These are phyloP conservation scores for Peronospora destructor DNA, from an alignment of 352 stramenopile species.

Conservation along the genomic window DNA sequence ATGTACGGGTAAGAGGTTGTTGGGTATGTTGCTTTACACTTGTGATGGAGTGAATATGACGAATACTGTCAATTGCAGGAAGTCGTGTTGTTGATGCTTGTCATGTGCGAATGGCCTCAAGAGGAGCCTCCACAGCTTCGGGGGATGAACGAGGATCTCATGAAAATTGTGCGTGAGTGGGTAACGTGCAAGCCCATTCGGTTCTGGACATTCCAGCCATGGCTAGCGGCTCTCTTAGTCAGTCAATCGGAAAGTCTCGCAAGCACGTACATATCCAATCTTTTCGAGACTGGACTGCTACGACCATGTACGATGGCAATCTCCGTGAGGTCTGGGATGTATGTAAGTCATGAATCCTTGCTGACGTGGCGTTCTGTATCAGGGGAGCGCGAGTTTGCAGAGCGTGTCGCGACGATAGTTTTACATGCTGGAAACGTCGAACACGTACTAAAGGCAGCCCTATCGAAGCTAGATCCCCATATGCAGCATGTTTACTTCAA, in stretches of 20 bases:
- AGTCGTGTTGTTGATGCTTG: conserved; percentile 32
- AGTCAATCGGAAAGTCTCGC: conserved; percentile 19
- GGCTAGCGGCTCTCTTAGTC: conserved; percentile 25
- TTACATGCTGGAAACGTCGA: conserved; percentile 20
- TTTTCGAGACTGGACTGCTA: conserved; percentile 33
- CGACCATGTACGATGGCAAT: conserved; percentile 29
- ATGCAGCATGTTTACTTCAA: conserved; percentile 31
- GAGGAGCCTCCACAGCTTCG: conserved; percentile 22
- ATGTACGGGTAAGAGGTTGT: conserved; percentile 17
- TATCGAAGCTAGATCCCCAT: conserved; percentile 30
- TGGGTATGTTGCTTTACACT: neutral
- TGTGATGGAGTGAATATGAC: neutral
- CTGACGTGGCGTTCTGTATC: conserved; percentile 1
- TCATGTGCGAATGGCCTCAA: conserved; percentile 30
- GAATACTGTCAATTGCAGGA: conserved; percentile 16
- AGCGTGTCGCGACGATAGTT: conserved; percentile 31
- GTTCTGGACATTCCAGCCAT: conserved; percentile 31
- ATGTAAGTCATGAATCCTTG: neutral
- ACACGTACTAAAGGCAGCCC: conserved; percentile 7
- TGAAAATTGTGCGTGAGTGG: conserved; percentile 26
- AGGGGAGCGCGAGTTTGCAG: conserved; percentile 30
- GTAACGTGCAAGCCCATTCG: conserved; percentile 17
- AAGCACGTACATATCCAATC: conserved; percentile 21
- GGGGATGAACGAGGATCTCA: conserved; percentile 24
- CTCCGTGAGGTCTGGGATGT: neutral